A percentile compares a stretch with the other conserved stretches of the same genome.
Evolutionary conservation across 2,329 filamentous ascomycete genomes (phyloP).

Genomic region (Alternaria gaisen): DNA sequence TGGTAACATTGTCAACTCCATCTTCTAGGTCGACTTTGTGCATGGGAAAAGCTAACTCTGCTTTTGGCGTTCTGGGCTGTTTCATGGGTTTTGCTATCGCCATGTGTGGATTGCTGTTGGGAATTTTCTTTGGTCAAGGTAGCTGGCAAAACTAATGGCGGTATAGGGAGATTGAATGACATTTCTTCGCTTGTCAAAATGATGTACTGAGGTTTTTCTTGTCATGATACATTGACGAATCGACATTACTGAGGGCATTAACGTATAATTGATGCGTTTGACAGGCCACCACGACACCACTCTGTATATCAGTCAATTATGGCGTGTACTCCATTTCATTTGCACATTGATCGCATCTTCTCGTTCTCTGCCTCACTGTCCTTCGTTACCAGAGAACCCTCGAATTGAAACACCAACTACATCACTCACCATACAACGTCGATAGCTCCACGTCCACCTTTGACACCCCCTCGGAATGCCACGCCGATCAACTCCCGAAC

Average conservation of each 20-base stretch:
- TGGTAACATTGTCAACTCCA: conserved; percentile 75
- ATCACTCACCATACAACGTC: too few species aligned
- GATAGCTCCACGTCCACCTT: background rate
- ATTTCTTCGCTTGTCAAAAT: background rate
- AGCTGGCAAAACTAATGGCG: background rate
- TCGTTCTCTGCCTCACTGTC: background rate
- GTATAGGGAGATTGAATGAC: background rate
- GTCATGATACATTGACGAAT: background rate
- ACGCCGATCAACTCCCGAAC: background rate
- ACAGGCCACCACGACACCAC: background rate
- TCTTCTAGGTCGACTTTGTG: conserved; percentile 22
- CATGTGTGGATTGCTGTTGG: background rate
- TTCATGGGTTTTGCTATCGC: background rate
- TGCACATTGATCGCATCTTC: background rate
- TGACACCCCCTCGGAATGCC: background rate
- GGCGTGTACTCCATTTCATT: background rate
- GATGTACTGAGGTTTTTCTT: background rate
- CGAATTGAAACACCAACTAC: background rate
- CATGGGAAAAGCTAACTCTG: background rate
- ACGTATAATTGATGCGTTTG: background rate
- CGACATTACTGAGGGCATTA: background rate
- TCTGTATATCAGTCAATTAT: background rate
- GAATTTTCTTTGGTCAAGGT: background rate
- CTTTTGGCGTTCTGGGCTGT: background rate
- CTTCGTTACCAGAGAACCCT: background rate